Percentiles rank a stretch among this genome's conserved stretches.
These are phyloP conservation scores for rapeseed (Brassica napus) DNA, from an alignment of 345 rosid genomes.

Conservation along the genomic window Da-Ae NC_063450.1:36085501-36086000, in stretches of 20 bases:
- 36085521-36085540: slow-evolving; percentile 8
- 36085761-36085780: slow-evolving; percentile 1
- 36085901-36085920: slow-evolving; percentile 82
- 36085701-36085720: slow-evolving; percentile 95
- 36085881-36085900: slow-evolving; percentile 96
- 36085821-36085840: slow-evolving; percentile 13
- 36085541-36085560: slow-evolving; percentile 16
- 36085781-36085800: slow-evolving; percentile 8
- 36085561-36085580: slow-evolving; percentile 23
- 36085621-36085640: slow-evolving; percentile 5
- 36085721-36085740: slow-evolving; percentile 99
- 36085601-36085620: slow-evolving; percentile 18
- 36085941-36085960: slow-evolving; percentile 37
- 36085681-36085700: slow-evolving; percentile 96
- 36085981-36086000: slow-evolving; percentile 58
- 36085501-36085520: neutral
- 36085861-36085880: slow-evolving; percentile 98
- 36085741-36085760: slow-evolving; percentile 86
- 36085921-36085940: neutral
- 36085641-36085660: slow-evolving; percentile 45
- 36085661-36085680: slow-evolving; percentile 94
- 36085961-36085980: neutral
- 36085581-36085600: neutral
- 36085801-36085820: slow-evolving; percentile 29
- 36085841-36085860: slow-evolving; percentile 98